Evolutionary conservation across 2,329 filamentous ascomycete species (phyloP), one percentile per base, ranked within the genome.

Genomic region (Harringtonia aguacate): DNA sequence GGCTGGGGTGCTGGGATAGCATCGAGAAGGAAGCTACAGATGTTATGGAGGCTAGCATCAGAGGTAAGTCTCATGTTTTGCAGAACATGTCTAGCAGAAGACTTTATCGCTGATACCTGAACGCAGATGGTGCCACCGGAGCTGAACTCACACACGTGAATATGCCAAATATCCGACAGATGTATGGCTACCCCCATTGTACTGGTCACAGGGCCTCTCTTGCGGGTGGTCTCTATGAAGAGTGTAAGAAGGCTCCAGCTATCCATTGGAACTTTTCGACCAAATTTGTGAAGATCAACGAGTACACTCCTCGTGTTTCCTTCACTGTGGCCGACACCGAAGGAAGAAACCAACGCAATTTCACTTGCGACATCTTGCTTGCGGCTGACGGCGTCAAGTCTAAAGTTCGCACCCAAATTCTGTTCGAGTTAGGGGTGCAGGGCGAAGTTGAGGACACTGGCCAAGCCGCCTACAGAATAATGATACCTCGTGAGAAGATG

Each of bases 381-480:
- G 73, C 66, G 13, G 64, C 69, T 17, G 75, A 79, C 53, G 75
- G 75, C 30, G 67, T 78, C 55, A 78, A 77, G 59, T 73, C 68
- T 29, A 47, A 56, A 13, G 61, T 65, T 15, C 67, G 74, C 29
- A 62, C 67, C 9, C 63, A 70, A 33, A 69, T 86, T 56, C 70
- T 84, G 4, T 60, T 67, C 28, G 62, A 67, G 37, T 61, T 77
- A 2, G 68, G 70, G 34, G 63, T 70, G 48, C 60, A 63, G 8
- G 73, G 70, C 29, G 65, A 75, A 44, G 74, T 81, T 51, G 68
- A 77, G 47, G 80, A 85, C 48, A 86, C 84, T 0, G 77, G 81
- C 4, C 82, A 88, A 61, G 84, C 85, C 0, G 83, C 83, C 4
- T 89, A 89, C 64, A 75, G 84, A 13, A 84, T 89, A 59, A 82